These are phyloP conservation scores for Hygrophila difformis DNA, from an alignment of 257 asterid genomes.

Conservation along the genomic window DNA sequence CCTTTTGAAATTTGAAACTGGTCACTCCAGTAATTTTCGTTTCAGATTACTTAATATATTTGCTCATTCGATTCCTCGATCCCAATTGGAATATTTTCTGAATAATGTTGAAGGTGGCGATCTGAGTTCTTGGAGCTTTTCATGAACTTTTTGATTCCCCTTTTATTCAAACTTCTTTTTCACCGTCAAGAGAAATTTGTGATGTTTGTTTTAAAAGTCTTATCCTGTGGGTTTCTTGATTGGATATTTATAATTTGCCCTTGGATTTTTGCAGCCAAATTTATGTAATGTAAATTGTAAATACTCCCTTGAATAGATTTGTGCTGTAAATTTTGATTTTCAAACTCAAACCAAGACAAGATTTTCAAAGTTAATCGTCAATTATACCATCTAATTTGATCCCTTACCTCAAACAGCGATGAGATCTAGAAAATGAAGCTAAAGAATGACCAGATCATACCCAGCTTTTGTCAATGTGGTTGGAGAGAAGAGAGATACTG, in stretches of 20 bases:
- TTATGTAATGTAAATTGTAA: not conserved
- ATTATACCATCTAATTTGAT: too few relatives aligned
- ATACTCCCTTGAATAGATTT: not conserved
- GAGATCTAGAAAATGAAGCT: too few relatives aligned
- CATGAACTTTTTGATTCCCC: not conserved
- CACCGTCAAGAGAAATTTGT: not conserved
- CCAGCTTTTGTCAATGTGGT: too few relatives aligned
- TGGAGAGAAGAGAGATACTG: too few relatives aligned
- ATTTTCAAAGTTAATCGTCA: too few relatives aligned
- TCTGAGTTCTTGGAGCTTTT: conserved; percentile 6
- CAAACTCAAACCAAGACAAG: too few relatives aligned
- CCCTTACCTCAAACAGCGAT: too few relatives aligned
- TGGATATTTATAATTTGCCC: not conserved
- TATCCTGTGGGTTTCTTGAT: not conserved
- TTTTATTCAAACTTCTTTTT: not conserved
- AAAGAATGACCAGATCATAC: too few relatives aligned
- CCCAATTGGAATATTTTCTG: conserved; percentile 5
- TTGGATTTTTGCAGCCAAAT: not conserved
- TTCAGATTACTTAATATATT: not conserved
- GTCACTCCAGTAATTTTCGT: not conserved
- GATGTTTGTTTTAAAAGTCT: not conserved
- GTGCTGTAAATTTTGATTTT: not conserved
- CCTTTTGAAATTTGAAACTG: conserved; percentile 9
- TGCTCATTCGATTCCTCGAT: conserved; percentile 5
- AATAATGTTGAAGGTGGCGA: not conserved